These are phyloP conservation scores for Fusarium nurragi DNA, from an alignment of 2,329 filamentous ascomycete species.

Conservation along the genomic window DNA sequence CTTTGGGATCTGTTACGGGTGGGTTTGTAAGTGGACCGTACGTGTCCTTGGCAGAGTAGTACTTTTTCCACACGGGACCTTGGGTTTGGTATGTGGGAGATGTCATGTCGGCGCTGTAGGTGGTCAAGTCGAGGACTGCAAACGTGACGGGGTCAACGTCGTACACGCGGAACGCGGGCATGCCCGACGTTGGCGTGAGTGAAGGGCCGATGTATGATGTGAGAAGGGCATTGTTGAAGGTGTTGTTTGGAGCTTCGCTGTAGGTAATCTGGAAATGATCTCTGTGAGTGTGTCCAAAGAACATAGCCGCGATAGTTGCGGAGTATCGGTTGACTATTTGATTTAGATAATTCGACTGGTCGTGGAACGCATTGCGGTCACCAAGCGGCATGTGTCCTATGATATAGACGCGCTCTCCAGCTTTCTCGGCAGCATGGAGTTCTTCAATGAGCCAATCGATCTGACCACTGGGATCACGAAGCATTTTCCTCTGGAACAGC, in stretches of 20 bases:
- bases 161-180: conserved; percentile 68
- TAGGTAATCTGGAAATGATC: conserved; percentile 68
- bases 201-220: conserved; percentile 65
- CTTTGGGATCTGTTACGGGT: conserved; percentile 49
- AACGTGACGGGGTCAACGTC: conserved; percentile 66
- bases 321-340: conserved; percentile 64
- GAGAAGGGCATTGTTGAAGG: conserved; percentile 55
- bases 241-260: conserved; percentile 55
- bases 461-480: conserved; percentile 61
- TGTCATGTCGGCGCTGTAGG: conserved; percentile 64
- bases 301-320: conserved; percentile 63
- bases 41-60: conserved; percentile 65
- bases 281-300: conserved; percentile 67
- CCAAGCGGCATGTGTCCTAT: conserved; percentile 67
- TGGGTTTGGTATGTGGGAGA: conserved; percentile 54
- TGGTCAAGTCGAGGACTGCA: conserved; percentile 62
- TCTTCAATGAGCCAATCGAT: conserved; percentile 64
- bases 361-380: conserved; percentile 60
- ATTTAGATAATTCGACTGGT: conserved; percentile 62
- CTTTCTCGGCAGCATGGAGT: conserved; percentile 62
- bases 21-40: conserved; percentile 60
- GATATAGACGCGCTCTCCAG: conserved; percentile 64
- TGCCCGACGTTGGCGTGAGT: conserved; percentile 64
- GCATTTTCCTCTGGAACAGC: conserved; percentile 61
- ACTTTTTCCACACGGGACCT: conserved; percentile 62